A percentile compares a stretch with the other conserved stretches of the same genome.
phyloP scores from a whole-genome alignment of 306 rosid genomes.

The Cajanus cajan region DNA sequence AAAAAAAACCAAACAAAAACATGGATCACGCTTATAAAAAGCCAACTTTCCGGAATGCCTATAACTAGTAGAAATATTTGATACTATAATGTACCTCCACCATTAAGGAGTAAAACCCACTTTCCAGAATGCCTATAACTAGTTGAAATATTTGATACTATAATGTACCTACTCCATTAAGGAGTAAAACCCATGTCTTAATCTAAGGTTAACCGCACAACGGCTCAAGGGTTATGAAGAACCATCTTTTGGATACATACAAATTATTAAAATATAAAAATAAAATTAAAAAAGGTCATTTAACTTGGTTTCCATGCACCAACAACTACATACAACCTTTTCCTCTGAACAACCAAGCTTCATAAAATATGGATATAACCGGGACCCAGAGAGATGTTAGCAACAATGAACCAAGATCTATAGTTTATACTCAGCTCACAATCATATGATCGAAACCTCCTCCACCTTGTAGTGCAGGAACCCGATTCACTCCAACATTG shows the following conservation, averaged over 20 bases:
- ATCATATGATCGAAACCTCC: constrained; percentile 88
- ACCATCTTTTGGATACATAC: neutral
- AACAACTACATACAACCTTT: constrained; percentile 12
- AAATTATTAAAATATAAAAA: neutral
- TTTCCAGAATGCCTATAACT: neutral
- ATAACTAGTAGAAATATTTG: no score
- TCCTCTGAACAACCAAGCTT: neutral
- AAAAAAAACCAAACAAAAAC: no score
- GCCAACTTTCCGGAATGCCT: no score
- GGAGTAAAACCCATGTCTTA: neutral
- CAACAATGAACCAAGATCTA: constrained; percentile 8
- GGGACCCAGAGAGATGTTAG: neutral
- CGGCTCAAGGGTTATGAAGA: neutral
- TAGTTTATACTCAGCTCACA: constrained; percentile 39
- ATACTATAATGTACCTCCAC: no score
- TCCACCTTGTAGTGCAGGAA: constrained; percentile 77
- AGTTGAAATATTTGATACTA: neutral
- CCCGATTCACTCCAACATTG: constrained; percentile 70
- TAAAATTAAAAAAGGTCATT: neutral
- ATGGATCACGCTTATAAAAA: no score
- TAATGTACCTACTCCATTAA: neutral
- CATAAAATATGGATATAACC: neutral
- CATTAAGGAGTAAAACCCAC: no score
- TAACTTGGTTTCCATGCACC: neutral
- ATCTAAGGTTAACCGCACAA: neutral